phyloP scores from a whole-genome alignment of 768 basidiomycete species.

The Panaeolus papilionaceus region DNA sequence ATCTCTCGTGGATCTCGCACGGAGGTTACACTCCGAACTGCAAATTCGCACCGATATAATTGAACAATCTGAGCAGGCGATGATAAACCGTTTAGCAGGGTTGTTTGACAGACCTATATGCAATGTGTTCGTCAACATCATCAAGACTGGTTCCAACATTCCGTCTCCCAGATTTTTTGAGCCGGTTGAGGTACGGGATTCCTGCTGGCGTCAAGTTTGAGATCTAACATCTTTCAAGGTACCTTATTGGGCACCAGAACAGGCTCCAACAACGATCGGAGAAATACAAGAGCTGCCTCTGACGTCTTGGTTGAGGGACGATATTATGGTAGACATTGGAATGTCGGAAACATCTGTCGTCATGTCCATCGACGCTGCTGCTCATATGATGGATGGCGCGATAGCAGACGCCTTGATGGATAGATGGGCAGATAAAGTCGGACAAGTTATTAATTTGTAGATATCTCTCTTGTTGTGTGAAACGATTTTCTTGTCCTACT shows the following conservation, averaged over 20 bases:
- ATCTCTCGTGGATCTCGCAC: constrained; percentile 35
- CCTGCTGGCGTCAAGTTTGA: neutral
- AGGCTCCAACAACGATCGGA: constrained; percentile 20
- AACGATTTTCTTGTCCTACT: neutral
- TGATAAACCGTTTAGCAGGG: constrained; percentile 45
- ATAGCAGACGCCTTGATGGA: constrained; percentile 32
- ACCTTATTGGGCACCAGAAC: constrained; percentile 41
- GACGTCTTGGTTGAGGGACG: constrained; percentile 34
- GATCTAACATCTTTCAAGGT: constrained; percentile 29
- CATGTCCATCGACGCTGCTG: constrained; percentile 39
- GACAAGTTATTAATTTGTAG: constrained; percentile 24
- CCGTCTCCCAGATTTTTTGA: constrained; percentile 30
- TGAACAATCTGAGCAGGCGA: constrained; percentile 45
- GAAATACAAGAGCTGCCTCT: constrained; percentile 29
- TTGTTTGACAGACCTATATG: constrained; percentile 38
- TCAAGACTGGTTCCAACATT: constrained; percentile 37
- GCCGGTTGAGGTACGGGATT: constrained; percentile 40
- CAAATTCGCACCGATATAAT: constrained; percentile 42
- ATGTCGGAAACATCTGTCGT: constrained; percentile 30
- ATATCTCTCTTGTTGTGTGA: neutral
- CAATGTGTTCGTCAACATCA: constrained; percentile 52
- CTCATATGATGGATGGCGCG: constrained; percentile 29
- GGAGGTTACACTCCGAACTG: constrained; percentile 41
- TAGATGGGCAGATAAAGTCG: constrained; percentile 29
- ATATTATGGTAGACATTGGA: constrained; percentile 39